Evolutionary conservation across 164 flowering plant species (phyloP).

Genomic region (Saururus chinensis): DNA sequence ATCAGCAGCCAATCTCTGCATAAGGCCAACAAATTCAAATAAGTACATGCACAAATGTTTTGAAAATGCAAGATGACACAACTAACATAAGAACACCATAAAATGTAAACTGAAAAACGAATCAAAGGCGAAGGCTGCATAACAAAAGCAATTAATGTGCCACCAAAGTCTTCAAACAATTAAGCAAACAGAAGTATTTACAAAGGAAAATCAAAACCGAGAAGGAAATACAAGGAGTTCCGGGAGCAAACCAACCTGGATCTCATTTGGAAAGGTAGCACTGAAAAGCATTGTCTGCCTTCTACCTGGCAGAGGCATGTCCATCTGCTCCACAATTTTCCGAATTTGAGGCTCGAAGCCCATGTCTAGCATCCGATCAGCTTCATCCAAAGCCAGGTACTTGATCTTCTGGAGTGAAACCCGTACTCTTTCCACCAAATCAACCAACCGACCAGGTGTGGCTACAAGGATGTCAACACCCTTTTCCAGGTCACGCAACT

Average conservation of each 20-base stretch:
- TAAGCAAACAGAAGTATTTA: too few species aligned
- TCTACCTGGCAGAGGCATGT: constrained; percentile 41
- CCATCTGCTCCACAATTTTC: constrained; percentile 46
- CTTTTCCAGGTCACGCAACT: constrained; percentile 42
- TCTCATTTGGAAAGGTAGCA: constrained; percentile 63
- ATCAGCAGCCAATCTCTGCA: constrained; percentile 47
- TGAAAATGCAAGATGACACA: neutral
- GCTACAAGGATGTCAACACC: constrained; percentile 70
- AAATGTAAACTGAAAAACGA: too few species aligned
- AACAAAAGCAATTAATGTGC: too few species aligned
- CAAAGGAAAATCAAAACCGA: neutral
- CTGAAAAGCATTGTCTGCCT: constrained; percentile 64
- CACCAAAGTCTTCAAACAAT: too few species aligned
- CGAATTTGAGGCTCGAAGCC: constrained; percentile 64
- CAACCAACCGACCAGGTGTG: constrained; percentile 62
- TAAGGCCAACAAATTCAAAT: neutral
- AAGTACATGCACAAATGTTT: neutral
- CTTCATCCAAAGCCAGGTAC: constrained; percentile 58
- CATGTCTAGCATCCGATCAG: constrained; percentile 65
- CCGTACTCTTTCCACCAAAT: constrained; percentile 47
- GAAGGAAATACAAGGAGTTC: neutral
- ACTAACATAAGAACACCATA: too few species aligned
- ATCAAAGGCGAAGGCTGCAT: too few species aligned
- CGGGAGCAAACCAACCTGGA: constrained; percentile 27
- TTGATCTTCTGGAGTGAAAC: constrained; percentile 40